These are phyloP conservation scores for Fusarium proliferatum DNA, from an alignment of 2,329 filamentous ascomycete species.

Conservation along the genomic window DNA sequence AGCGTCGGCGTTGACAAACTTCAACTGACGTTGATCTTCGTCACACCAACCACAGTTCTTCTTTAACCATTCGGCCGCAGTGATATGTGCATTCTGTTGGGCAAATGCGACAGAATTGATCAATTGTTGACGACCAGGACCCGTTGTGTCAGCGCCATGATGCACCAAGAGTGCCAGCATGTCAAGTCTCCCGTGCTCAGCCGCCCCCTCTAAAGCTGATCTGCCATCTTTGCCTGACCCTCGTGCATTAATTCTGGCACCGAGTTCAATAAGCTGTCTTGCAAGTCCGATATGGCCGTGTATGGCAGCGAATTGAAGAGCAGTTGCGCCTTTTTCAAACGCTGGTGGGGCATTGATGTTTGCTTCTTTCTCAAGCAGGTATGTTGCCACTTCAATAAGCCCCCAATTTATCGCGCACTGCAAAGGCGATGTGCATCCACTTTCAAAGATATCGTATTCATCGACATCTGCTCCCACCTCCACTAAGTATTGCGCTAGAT, in stretches of 20 bases:
- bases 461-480: background rate
- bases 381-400: rapidly evolving
- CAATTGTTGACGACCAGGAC: rapidly evolving
- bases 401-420: too few species aligned
- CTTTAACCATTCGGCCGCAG: background rate
- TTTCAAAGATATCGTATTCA: rapidly evolving
- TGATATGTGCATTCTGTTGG: rapidly evolving
- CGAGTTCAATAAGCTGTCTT: rapidly evolving
- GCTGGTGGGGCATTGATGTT: background rate
- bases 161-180: rapidly evolving
- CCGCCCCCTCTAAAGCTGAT: rapidly evolving
- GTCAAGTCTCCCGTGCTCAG: rapidly evolving
- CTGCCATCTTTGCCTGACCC: rapidly evolving
- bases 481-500: background rate
- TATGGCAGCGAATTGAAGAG: rapidly evolving
- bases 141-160: rapidly evolving
- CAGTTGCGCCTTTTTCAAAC: rapidly evolving
- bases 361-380: rapidly evolving
- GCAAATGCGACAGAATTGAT: background rate
- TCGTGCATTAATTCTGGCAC: background rate
- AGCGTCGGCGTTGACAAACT: rapidly evolving
- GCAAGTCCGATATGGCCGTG: rapidly evolving
- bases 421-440: background rate
- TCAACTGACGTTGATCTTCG: rapidly evolving
- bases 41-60: rapidly evolving